Percentiles rank a stretch among this genome's conserved stretches.
These are phyloP conservation scores for Cadophora luteo-olivacea DNA, from an alignment of 2,329 filamentous ascomycete genomes.

Conservation along the genomic window DNA sequence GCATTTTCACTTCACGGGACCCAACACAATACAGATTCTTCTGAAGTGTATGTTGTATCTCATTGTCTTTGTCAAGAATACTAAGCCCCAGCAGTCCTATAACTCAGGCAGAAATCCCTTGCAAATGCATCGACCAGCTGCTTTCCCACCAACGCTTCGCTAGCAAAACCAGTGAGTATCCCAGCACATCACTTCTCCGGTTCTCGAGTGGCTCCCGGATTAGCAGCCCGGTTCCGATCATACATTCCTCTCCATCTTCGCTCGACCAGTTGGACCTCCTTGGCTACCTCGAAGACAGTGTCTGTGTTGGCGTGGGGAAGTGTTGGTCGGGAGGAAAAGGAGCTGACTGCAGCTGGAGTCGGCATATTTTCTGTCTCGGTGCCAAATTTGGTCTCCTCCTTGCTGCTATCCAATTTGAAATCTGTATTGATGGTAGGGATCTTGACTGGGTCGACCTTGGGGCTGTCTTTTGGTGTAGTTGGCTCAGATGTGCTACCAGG, in stretches of 20 bases:
- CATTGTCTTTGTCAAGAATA: background rate
- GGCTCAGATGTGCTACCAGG: background rate
- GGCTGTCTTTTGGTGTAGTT: background rate
- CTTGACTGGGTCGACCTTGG: background rate
- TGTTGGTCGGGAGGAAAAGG: background rate
- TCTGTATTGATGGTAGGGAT: too few relatives aligned
- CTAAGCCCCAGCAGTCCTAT: too few relatives aligned
- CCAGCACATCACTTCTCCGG: background rate
- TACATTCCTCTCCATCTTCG: slow-evolving; percentile 16
- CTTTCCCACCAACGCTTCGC: background rate
- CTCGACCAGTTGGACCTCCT: background rate
- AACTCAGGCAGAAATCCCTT: background rate
- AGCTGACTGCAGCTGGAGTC: background rate
- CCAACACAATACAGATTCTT: background rate
- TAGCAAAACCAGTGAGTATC: background rate
- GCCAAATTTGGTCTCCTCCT: background rate
- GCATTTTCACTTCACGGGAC: background rate
- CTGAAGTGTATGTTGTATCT: background rate
- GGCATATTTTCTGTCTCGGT: background rate
- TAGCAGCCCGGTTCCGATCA: slow-evolving; percentile 13
- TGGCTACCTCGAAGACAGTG: background rate
- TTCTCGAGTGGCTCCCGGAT: background rate
- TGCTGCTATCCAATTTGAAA: background rate
- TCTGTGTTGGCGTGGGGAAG: slow-evolving; percentile 15
- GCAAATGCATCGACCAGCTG: background rate